phyloP scores from a whole-genome alignment of 768 basidiomycete species.

The Psilocybe tampanensis region DNA sequence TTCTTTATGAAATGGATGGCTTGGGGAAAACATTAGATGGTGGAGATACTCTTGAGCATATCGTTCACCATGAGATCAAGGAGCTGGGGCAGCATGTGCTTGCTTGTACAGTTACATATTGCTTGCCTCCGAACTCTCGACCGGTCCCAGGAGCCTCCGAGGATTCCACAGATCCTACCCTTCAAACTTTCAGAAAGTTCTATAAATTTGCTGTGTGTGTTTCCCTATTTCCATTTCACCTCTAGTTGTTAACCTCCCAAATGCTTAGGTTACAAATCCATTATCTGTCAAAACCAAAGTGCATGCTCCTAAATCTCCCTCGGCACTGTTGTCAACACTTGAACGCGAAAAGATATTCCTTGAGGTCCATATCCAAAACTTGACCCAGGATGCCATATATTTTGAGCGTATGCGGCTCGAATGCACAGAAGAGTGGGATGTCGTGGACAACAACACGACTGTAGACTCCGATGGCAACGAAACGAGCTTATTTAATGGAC shows the following conservation, averaged over 20 bases:
- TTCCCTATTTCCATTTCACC: not conserved
- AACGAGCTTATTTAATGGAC: constrained; percentile 56
- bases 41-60: constrained; percentile 63
- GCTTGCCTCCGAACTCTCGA: constrained; percentile 62
- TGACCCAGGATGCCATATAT: constrained; percentile 74
- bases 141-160: constrained; percentile 48
- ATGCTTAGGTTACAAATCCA: constrained; percentile 83
- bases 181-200: constrained; percentile 83
- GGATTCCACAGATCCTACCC: constrained; percentile 51
- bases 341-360: constrained; percentile 87
- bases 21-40: constrained; percentile 46
- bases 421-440: constrained; percentile 66
- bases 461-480: constrained; percentile 26
- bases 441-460: constrained; percentile 54
- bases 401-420: constrained; percentile 85
- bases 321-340: constrained; percentile 59
- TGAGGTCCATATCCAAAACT: constrained; percentile 91
- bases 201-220: constrained; percentile 85
- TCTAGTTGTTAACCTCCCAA: not conserved
- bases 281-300: constrained; percentile 96
- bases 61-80: constrained; percentile 89
- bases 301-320: constrained; percentile 72
- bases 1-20: constrained; percentile 67
- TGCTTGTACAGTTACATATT: constrained; percentile 83
- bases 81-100: constrained; percentile 92